Percentiles rank a stretch among this genome's conserved stretches.
Conservation (phyloP, 1,139 yeast species). For the Insectozyma bohioensis region DNA sequence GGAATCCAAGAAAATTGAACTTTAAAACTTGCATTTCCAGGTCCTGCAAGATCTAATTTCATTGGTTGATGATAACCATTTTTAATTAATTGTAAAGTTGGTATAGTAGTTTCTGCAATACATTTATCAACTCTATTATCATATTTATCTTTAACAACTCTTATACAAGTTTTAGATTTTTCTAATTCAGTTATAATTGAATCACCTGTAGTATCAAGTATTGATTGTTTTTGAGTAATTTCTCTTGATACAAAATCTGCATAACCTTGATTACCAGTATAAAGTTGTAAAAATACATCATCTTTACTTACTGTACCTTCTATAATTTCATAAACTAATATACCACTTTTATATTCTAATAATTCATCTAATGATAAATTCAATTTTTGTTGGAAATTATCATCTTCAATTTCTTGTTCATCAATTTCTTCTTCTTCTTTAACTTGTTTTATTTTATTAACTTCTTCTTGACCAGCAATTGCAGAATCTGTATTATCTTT, state of each 20-base stretch:
- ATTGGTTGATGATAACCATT: constrained; percentile 64
- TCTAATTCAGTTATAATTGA: constrained; percentile 72
- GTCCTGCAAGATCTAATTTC: constrained; percentile 47
- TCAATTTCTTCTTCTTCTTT: constrained; percentile 29
- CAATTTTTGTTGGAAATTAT: constrained; percentile 43
- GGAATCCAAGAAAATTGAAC: constrained; percentile 83
- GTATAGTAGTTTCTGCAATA: constrained; percentile 62
- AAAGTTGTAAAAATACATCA: constrained; percentile 65
- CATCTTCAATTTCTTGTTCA: constrained; percentile 36
- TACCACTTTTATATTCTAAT: constrained; percentile 67
- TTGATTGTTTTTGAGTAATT: constrained; percentile 35
- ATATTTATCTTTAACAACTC: constrained; percentile 55
- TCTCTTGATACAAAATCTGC: constrained; percentile 57
- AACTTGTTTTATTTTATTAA: constrained; percentile 18
- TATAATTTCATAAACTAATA: constrained; percentile 64
- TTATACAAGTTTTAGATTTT: constrained; percentile 64
- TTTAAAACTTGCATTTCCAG: constrained; percentile 47
- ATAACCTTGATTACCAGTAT: constrained; percentile 72
- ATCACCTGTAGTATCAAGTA: constrained; percentile 67
- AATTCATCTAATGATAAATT: constrained; percentile 66
- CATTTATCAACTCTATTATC: constrained; percentile 57
- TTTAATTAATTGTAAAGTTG: constrained; percentile 67
- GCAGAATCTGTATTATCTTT: constrained; percentile 17
- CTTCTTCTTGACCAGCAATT: constrained; percentile 18
- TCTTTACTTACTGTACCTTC: constrained; percentile 55